Base-by-base conservation (phyloP, 352 stramenopile genomes). In the Hyaloperonospora arabidopsidis region DNA sequence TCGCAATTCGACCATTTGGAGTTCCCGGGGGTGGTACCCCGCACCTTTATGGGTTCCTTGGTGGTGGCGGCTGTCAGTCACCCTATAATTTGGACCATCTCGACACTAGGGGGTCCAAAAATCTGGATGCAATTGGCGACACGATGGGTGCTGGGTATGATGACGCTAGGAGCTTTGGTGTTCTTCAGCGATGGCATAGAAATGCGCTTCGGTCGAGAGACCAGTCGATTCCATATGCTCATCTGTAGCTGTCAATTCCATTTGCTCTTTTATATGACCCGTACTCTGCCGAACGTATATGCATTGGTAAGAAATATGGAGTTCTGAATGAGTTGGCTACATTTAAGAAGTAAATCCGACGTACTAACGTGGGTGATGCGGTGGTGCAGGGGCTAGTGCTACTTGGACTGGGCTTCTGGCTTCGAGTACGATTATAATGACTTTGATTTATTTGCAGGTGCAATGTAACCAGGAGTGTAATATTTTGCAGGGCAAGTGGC, bases 251-350 rank as follows among this genome's bases (percentile, higher is more conserved):
- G 74, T 51, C 96, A 99, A 70, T 99, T 99, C 69, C 97, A 99
- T 68, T 73, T 98, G 1, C 76, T 96, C 36, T 99, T 98, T 70
- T 99, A 99, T 75, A 77, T 96, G 15, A 90, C 81, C 39, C 85
- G 97, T 25, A 96, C 97, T 38, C 76, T 99, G 39, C 96, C 96
- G 15, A 99, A 99, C 73, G 92, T 85, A 13, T 98, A 98, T 70
- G 96, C 97, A 22, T 67, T 99, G 61, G 80, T 93, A 38, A 29
- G 50, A 34, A 45, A 38, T 18, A 44, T 44, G 38, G 19, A 11
- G 15, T 44, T 41, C n/a, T n/a, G n/a, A n/a, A n/a, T n/a, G n/a
- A n/a, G n/a, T n/a, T n/a, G n/a, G n/a, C n/a, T n/a, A n/a, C n/a
- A n/a, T n/a, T n/a, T n/a, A n/a, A n/a, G n/a, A n/a, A 21, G 19